phyloP scores from a whole-genome alignment of 371 early-diverging fungal genomes.

The Lichtheimia ramosa region DNA sequence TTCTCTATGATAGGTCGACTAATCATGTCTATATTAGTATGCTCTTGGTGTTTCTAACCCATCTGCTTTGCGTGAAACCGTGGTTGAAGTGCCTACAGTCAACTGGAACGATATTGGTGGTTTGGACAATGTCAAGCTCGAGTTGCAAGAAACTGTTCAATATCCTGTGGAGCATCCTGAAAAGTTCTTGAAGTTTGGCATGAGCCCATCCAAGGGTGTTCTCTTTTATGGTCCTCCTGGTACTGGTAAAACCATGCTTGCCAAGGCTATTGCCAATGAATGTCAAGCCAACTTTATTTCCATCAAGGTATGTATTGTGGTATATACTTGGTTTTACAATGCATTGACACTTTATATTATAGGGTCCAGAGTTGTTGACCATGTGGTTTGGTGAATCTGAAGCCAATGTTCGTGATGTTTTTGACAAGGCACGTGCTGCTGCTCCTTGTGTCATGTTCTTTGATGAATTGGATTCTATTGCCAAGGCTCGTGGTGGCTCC shows the following conservation, averaged over 20 bases:
- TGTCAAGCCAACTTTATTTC: conserved; percentile 99
- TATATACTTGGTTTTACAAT: not conserved
- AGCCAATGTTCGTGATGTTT: conserved; percentile 99
- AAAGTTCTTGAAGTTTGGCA: conserved; percentile 99
- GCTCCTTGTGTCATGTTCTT: conserved; percentile 99
- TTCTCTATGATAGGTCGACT: not conserved
- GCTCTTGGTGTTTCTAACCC: conserved; percentile 98
- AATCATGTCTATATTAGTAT: conserved; percentile 38
- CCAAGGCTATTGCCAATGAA: conserved; percentile 99
- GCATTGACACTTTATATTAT: not conserved
- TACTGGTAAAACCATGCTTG: conserved; percentile 99
- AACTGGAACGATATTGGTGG: conserved; percentile 99
- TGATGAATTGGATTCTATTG: conserved; percentile 99
- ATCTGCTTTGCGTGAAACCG: conserved; percentile 99
- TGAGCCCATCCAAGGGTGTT: conserved; percentile 99
- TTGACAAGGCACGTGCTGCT: conserved; percentile 99
- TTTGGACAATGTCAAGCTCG: conserved; percentile 97
- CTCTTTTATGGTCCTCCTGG: conserved; percentile 99
- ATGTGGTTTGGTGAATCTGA: conserved; percentile 99
- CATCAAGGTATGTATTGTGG: conserved; percentile 75
- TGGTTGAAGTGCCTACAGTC: conserved; percentile 99
- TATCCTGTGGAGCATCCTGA: conserved; percentile 99
- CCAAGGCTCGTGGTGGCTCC: conserved; percentile 92
- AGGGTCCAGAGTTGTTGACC: conserved; percentile 99
- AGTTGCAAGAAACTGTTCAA: conserved; percentile 99